Conservation (phyloP, 2,329 filamentous ascomycete genomes). For the Drechslerella coelobrocha region DNA sequence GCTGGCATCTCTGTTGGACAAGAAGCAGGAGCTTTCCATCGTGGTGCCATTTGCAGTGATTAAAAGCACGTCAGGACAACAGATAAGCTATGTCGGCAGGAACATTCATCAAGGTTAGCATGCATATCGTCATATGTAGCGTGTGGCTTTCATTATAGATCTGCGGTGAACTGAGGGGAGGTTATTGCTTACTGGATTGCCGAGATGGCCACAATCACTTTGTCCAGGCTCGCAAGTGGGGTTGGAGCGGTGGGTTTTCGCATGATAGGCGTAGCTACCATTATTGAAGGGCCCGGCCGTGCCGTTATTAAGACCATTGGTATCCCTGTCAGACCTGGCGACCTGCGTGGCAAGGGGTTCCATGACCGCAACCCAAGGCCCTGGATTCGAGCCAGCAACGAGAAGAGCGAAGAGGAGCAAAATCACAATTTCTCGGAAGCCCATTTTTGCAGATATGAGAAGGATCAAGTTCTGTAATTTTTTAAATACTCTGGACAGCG, state of each 20-base stretch:
- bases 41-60: slow-evolving; percentile 19
- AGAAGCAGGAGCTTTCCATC: slow-evolving; percentile 32
- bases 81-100: slow-evolving; percentile 14
- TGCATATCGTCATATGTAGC: no score
- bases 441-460: slow-evolving; percentile 10
- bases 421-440: slow-evolving; percentile 4
- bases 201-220: slow-evolving; percentile 18
- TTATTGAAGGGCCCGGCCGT: no score
- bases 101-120: neutral
- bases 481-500: slow-evolving; percentile 8
- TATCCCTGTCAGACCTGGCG: no score
- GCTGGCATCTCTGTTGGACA: neutral
- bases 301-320: no score
- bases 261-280: no score
- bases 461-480: neutral
- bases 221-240: neutral
- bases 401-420: slow-evolving; percentile 24
- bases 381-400: slow-evolving; percentile 4
- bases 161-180: no score
- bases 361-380: slow-evolving; percentile 19
- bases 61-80: slow-evolving; percentile 34
- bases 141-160: no score
- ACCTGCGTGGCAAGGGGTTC: neutral
- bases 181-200: slow-evolving; percentile 17
- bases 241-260: no score